Percentiles rank a stretch among this genome's conserved stretches.
Conservation (phyloP, 1,139 yeast genomes). For the Debaryomyces sp. region DNA sequence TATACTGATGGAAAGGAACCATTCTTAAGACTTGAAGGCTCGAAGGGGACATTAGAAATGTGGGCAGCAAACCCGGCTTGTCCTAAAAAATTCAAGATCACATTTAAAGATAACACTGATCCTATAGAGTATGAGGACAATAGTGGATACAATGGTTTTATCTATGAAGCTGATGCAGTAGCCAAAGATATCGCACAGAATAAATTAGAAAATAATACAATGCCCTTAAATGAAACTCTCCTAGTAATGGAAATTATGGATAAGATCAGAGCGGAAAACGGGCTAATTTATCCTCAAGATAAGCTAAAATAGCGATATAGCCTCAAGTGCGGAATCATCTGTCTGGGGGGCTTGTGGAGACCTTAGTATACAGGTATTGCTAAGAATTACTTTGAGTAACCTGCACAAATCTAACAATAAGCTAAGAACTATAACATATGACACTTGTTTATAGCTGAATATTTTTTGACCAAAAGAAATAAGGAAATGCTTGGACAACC, state of each 20-base stretch:
- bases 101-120: conserved; percentile 24
- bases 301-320: neutral
- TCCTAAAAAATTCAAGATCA: conserved; percentile 30
- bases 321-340: neutral
- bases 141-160: conserved; percentile 44
- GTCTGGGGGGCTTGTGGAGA: neutral
- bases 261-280: conserved; percentile 40
- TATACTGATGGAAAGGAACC: conserved; percentile 32
- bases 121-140: conserved; percentile 30
- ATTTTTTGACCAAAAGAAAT: neutral
- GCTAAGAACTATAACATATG: too few species aligned
- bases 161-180: conserved; percentile 55
- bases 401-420: neutral
- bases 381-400: neutral
- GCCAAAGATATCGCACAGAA: conserved; percentile 45
- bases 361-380: neutral
- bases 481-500: neutral
- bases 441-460: neutral
- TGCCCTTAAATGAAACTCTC: conserved; percentile 49
- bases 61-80: conserved; percentile 39
- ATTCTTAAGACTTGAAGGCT: conserved; percentile 41
- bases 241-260: conserved; percentile 50
- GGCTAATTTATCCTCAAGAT: conserved; percentile 44
- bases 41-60: conserved; percentile 38
- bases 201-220: conserved; percentile 30